Percentiles rank a stretch among this genome's conserved stretches.
These are phyloP conservation scores for Dactylellina sp. DNA, from an alignment of 2,329 filamentous ascomycete species.

Conservation along the genomic window DNA sequence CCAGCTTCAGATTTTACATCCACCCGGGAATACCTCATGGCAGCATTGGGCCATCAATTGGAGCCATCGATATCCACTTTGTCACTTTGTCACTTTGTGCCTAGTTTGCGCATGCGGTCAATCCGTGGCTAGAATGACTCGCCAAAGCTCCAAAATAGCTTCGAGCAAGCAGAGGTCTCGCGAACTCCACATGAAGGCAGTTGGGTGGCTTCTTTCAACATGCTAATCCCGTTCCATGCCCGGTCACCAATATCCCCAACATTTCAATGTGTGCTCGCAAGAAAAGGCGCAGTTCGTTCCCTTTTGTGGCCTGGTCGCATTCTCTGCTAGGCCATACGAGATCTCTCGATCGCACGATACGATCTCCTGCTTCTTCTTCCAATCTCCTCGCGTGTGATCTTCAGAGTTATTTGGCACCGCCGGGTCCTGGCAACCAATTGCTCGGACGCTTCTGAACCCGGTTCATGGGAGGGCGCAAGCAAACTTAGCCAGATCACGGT, in stretches of 20 bases:
- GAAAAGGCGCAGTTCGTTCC: constrained; percentile 12
- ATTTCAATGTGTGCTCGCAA: constrained; percentile 14
- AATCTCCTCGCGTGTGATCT: constrained; percentile 50
- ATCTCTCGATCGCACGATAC: neutral
- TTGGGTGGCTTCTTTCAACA: constrained; percentile 27
- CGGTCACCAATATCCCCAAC: constrained; percentile 27
- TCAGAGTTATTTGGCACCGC: constrained; percentile 24
- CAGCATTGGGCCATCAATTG: too few relatives aligned
- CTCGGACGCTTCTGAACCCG: constrained; percentile 26
- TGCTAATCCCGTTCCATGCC: constrained; percentile 35
- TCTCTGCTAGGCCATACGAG: neutral
- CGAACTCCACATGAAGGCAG: constrained; percentile 6
- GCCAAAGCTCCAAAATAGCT: constrained; percentile 32
- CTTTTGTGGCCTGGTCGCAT: constrained; percentile 17
- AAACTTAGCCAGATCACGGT: constrained; percentile 14
- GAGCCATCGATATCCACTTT: too few relatives aligned
- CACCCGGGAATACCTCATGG: constrained; percentile 16
- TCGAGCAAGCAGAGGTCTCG: constrained; percentile 15
- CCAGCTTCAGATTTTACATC: constrained; percentile 6
- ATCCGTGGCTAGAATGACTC: constrained; percentile 24
- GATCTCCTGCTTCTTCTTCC: constrained; percentile 7
- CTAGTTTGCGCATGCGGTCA: neutral
- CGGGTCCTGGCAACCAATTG: constrained; percentile 26
- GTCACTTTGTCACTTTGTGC: too few relatives aligned
- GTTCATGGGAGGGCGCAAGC: constrained; percentile 21